Evolutionary conservation across 306 rosid genomes (phyloP), one percentile per base, ranked within the genome.

Genomic region (Lathyrus tuberosus): DNA sequence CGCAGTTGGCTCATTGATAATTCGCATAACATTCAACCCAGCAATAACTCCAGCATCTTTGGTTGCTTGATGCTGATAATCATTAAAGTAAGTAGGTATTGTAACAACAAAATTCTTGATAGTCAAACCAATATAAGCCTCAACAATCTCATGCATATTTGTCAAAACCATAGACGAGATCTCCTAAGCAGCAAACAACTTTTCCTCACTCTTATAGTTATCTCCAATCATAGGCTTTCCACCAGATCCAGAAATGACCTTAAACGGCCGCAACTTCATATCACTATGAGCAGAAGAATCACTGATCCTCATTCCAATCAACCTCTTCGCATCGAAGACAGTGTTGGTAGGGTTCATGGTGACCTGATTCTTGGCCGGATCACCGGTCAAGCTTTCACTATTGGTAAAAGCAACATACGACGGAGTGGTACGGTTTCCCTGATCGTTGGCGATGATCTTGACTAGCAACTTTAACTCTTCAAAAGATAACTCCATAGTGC

Each of bases 111-210:
- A 96, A 15, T 91, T 91, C 86, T 88, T 91, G n/a, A 3, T 60
- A 0, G 83, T 61, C 0, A 70, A 31, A 0, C 96, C 96, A 10
- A 91, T 91, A 66, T 72, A 91, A 43, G 97, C 96, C 78, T 91
- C 96, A 0, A 88, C 93, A 35, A 91, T 87, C 85, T 91, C 97
- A 18, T 96, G 72, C 97, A 91, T 91, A 84, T 91, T 91, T 0
- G 46, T 76, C 1, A 87, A 80, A 33, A 90, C 88, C 91, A 86
- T 86, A 1, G 91, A 86, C 0, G 91, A 88, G 37, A 84, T 80
- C 60, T 88, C 95, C 72, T 88, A 91, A 1, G 91, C 82, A 0
- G 91, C 67, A 46, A 88, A 84, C 35, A 68, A 82, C 75, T 82
- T 88, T 0, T 88, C 89, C 71, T 88, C 86, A 14, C 75, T 86